phyloP scores from a whole-genome alignment of 75 land plant species.

The Pinus albicaulis region DNA sequence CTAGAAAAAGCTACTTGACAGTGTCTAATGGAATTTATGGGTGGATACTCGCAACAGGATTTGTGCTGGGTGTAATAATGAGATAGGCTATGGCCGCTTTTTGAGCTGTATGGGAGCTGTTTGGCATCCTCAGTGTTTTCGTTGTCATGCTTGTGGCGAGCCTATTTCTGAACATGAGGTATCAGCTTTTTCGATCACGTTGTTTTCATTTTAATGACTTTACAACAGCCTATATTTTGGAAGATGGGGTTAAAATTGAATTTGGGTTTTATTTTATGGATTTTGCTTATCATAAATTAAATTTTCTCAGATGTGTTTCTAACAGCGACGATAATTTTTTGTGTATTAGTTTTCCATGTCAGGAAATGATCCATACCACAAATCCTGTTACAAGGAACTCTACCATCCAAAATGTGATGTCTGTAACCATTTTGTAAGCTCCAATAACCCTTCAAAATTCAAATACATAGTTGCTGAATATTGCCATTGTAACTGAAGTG shows the following conservation, averaged over 20 bases:
- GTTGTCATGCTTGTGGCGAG: constrained; percentile 64
- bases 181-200: neutral
- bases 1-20: neutral
- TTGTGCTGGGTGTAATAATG: constrained; percentile 84
- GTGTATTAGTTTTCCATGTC: constrained; percentile 67
- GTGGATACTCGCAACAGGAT: constrained; percentile 24
- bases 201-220: neutral
- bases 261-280: neutral
- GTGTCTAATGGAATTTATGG: neutral
- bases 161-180: constrained; percentile 91
- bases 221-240: neutral
- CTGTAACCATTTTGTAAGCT: constrained; percentile 74
- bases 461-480: neutral
- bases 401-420: constrained; percentile 94
- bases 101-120: constrained; percentile 72
- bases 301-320: neutral
- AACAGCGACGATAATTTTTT: constrained; percentile 4
- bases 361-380: constrained; percentile 69
- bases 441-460: neutral
- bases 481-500: neutral
- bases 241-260: neutral
- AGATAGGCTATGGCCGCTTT: constrained; percentile 82
- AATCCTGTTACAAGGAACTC: constrained; percentile 72
- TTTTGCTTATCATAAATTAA: neutral
- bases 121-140: constrained; percentile 94